Percentiles rank a stretch among this genome's conserved stretches.
phyloP scores from a whole-genome alignment of 2,329 filamentous ascomycete species.

The Lasiodiplodia citricola region DNA sequence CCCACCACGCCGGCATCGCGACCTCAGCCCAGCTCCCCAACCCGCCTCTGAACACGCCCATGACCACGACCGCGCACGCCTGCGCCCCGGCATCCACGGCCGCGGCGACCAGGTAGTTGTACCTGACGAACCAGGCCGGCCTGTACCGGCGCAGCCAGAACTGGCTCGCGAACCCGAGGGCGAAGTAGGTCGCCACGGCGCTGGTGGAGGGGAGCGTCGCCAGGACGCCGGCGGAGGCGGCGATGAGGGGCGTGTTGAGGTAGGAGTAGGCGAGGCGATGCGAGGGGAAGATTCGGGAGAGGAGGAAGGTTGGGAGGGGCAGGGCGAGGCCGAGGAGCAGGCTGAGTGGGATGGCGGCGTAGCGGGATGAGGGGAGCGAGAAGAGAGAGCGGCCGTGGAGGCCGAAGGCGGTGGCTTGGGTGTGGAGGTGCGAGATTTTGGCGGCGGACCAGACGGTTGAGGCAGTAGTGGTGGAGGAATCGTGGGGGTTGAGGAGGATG shows the following conservation, averaged over 20 bases:
- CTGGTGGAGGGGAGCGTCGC: slow-evolving; percentile 36
- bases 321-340: slow-evolving; percentile 46
- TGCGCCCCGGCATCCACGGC: slow-evolving; percentile 68
- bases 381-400: neutral
- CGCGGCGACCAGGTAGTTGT: slow-evolving; percentile 77
- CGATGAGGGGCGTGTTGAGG: slow-evolving; percentile 51
- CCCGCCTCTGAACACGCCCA: slow-evolving; percentile 53
- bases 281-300: slow-evolving; percentile 35
- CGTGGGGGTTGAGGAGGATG: slow-evolving; percentile 46
- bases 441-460: slow-evolving; percentile 52
- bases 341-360: slow-evolving; percentile 38
- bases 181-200: slow-evolving; percentile 41
- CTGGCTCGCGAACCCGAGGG: slow-evolving; percentile 43
- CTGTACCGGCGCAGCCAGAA: slow-evolving; percentile 44
- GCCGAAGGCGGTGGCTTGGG: slow-evolving; percentile 29
- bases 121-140: slow-evolving; percentile 51
- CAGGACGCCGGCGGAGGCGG: slow-evolving; percentile 51
- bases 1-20: slow-evolving; percentile 24
- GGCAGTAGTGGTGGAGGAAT: slow-evolving; percentile 30
- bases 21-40: slow-evolving; percentile 34
- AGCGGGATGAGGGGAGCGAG: slow-evolving; percentile 39
- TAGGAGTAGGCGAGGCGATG: slow-evolving; percentile 36
- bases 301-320: slow-evolving; percentile 41
- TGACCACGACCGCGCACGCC: slow-evolving; percentile 49
- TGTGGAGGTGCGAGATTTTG: slow-evolving; percentile 52